Percentiles rank a stretch among this genome's conserved stretches.
Evolutionary conservation across 1,139 yeast genomes (phyloP).

Genomic region (Entelexis paramagnoliae): DNA sequence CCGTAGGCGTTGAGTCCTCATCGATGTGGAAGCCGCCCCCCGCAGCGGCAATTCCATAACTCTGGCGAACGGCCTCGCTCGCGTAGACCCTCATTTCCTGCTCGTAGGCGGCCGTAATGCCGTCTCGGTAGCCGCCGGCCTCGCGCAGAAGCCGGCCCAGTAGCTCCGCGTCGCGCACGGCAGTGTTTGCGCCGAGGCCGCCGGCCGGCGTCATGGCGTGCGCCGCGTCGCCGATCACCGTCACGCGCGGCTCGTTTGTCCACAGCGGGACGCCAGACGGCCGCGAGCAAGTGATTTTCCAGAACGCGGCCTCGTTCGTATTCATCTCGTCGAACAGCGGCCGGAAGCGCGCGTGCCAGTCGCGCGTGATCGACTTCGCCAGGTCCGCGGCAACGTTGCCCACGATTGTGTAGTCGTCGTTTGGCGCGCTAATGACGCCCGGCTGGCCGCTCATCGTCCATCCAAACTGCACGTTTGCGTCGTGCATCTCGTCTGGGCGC

Average conservation of each 20-base stretch:
- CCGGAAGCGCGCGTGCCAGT: neutral
- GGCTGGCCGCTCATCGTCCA: neutral
- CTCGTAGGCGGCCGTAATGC: neutral
- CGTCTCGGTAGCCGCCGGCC: neutral
- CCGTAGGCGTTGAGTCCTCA: too few species aligned
- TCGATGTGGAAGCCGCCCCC: too few species aligned
- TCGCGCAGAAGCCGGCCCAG: neutral
- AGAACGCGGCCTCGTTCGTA: neutral
- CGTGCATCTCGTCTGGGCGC: neutral
- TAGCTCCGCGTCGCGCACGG: neutral
- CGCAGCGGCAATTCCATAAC: neutral
- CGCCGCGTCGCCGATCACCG: neutral
- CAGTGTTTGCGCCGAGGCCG: neutral
- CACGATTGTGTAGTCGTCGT: neutral
- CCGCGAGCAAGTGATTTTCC: neutral
- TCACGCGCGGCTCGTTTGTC: neutral
- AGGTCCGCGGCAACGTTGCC: neutral
- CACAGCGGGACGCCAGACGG: neutral
- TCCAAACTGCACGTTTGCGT: neutral
- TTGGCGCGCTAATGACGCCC: neutral
- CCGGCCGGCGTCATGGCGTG: slow-evolving; percentile 1
- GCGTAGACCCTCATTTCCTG: neutral
- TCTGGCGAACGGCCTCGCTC: neutral
- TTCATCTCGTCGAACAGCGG: neutral
- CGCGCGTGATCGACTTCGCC: neutral